Conservation (phyloP, 768 basidiomycete species). For the Hericium alpestre region DNA sequence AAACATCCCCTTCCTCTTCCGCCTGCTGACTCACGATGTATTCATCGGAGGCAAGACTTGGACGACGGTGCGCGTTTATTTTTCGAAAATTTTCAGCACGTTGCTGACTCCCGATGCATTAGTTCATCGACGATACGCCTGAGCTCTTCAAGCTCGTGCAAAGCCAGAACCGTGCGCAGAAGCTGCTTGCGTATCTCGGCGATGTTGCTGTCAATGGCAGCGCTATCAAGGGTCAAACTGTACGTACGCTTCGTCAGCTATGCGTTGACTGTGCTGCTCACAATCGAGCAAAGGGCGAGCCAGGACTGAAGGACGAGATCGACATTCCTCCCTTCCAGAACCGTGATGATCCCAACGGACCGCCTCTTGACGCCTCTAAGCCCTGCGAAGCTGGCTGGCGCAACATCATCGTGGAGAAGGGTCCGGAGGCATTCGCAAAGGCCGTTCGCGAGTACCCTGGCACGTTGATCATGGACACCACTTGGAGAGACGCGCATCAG, state of each 20-base stretch:
- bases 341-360: constrained; percentile 63
- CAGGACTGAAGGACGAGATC: constrained; percentile 85
- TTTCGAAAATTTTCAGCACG: neutral
- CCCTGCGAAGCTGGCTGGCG: constrained; percentile 93
- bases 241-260: constrained; percentile 17
- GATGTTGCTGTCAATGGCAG: constrained; percentile 97
- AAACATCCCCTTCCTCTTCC: constrained; percentile 99
- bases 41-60: constrained; percentile 96
- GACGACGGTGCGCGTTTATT: constrained; percentile 63
- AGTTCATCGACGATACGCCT: constrained; percentile 99
- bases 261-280: neutral
- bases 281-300: constrained; percentile 54
- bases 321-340: constrained; percentile 72
- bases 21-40: constrained; percentile 89
- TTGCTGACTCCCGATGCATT: constrained; percentile 2
- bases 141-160: constrained; percentile 98
- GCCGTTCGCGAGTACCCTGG: constrained; percentile 95
- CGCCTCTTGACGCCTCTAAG: constrained; percentile 64
- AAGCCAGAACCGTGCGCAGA: constrained; percentile 96
- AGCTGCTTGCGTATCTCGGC: constrained; percentile 91
- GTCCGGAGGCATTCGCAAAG: constrained; percentile 96
- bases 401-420: constrained; percentile 95
- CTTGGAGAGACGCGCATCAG: constrained; percentile 99
- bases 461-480: constrained; percentile 94
- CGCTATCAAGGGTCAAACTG: constrained; percentile 89